Evolutionary conservation across 306 rosid genomes (phyloP), one percentile per base, ranked within the genome.

Genomic region (Elaeagnus macrophylla): DNA sequence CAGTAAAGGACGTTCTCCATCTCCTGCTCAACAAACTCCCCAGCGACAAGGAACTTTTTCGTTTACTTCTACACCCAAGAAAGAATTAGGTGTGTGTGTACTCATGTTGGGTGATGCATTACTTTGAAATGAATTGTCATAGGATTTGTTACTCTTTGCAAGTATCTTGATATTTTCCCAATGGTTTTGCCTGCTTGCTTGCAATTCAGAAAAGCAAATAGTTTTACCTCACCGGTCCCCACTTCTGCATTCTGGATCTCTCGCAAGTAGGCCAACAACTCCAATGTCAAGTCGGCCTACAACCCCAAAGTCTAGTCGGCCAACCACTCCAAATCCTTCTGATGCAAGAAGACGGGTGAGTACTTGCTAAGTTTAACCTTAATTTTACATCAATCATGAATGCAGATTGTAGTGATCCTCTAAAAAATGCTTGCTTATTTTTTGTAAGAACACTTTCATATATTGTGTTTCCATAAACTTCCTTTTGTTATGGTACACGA

Each of bases 151-250:
- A 13, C 9, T 14, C 37, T 51, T 51, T 67, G 18, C 7, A 20
- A 37, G 9, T 54, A 9, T 48, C 70, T 51, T 19, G 4, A 25
- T 61, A 39, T 35, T 48, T 11, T 59, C 64, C 67, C 48, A 54
- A 65, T 38, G 44, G 45, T 75, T 54, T 70, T 58, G 63, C 32
- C 32, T 25, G 32, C 61, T 62, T 50, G 52, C 75, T 42, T 60
- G 60, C 16, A 56, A 50, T 58, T 46, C 70, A 88, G 99, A 88
- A 20, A 93, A 81, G 75, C 80, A 90, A 48, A 55, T 95, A 1
- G 87, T 88, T 66, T 93, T 96, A 8, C 99, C 99, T 7, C 73
- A 88, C 64, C 81, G 96, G 48, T 93, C 84, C 78, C 99, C 96
- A 10, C 99, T 93, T 70, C 12, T 88, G 59, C 89, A 95, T 9